A percentile compares a stretch with the other conserved stretches of the same genome.
phyloP scores from a whole-genome alignment of 129 eudicot species.

The Pulicaria dysenterica region DNA sequence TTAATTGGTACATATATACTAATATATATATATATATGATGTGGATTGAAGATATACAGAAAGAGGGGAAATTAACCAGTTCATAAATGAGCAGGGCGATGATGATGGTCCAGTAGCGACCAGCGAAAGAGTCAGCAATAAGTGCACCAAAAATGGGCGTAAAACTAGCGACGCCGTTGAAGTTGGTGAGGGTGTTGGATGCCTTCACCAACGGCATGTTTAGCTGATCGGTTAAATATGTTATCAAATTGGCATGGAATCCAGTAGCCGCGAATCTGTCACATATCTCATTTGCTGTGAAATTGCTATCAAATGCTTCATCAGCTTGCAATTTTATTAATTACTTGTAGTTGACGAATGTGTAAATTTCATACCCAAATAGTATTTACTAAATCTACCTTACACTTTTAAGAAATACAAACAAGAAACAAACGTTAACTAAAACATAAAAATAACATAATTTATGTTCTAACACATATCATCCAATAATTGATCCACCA shows the following conservation, averaged over 20 bases:
- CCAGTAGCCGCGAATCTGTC: conserved; percentile 63
- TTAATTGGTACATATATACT: too few relatives aligned
- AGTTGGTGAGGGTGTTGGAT: conserved; percentile 60
- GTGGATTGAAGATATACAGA: neutral
- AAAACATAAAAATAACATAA: too few relatives aligned
- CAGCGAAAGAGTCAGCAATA: conserved; percentile 63
- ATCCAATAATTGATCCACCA: too few relatives aligned
- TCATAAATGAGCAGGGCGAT: conserved; percentile 50
- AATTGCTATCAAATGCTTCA: neutral
- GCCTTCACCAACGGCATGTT: conserved; percentile 58
- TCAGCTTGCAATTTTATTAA: too few relatives aligned
- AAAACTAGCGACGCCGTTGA: conserved; percentile 49
- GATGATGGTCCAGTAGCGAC: conserved; percentile 63
- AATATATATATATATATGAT: too few relatives aligned
- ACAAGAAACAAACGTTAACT: too few relatives aligned
- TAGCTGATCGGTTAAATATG: conserved; percentile 51
- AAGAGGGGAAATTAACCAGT: conserved; percentile 36
- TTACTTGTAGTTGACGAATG: too few relatives aligned
- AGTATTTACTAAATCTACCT: too few relatives aligned
- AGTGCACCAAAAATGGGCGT: conserved; percentile 61
- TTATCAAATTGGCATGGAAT: conserved; percentile 56
- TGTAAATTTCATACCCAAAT: too few relatives aligned
- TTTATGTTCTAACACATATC: too few relatives aligned
- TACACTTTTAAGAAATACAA: too few relatives aligned
- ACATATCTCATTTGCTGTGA: conserved; percentile 69